phyloP scores from a whole-genome alignment of 2,329 filamentous ascomycete genomes.

The Cladosporium cucumerinum region DNA sequence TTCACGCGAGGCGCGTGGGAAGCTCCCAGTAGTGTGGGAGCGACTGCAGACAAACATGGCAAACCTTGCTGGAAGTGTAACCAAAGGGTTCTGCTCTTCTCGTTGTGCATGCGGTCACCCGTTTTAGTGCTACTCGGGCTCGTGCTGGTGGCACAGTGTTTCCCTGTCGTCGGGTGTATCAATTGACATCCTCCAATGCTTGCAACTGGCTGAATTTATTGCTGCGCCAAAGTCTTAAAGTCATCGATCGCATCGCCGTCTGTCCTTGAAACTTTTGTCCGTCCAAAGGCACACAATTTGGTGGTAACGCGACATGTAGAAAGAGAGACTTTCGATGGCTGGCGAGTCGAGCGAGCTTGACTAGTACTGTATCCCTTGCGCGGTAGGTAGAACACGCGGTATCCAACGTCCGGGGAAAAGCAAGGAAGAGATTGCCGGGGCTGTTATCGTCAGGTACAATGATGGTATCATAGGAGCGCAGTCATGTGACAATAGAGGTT shows the following conservation, averaged over 20 bases:
- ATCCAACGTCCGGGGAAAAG: neutral
- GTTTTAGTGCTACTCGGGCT: neutral
- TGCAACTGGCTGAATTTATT: neutral
- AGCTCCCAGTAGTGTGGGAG: conserved; percentile 10
- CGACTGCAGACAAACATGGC: conserved; percentile 5
- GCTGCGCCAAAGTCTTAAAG: neutral
- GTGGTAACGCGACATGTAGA: neutral
- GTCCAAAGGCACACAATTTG: neutral
- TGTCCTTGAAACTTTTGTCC: neutral
- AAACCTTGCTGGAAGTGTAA: conserved; percentile 1
- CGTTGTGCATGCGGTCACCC: conserved; percentile 9
- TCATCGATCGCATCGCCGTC: neutral
- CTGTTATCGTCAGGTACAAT: neutral
- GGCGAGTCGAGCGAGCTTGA: neutral
- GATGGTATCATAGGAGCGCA: neutral
- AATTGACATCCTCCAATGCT: neutral
- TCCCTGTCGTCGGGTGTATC: neutral
- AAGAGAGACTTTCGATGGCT: neutral
- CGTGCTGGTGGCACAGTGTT: neutral
- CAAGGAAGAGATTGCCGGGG: neutral
- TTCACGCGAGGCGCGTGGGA: conserved; percentile 4
- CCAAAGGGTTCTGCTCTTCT: neutral
- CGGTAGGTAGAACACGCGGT: neutral
- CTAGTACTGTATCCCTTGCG: neutral
- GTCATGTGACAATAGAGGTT: neutral